These are phyloP conservation scores for Aegle marmelos DNA, from an alignment of 345 rosid genomes.

Conservation along the genomic window DNA sequence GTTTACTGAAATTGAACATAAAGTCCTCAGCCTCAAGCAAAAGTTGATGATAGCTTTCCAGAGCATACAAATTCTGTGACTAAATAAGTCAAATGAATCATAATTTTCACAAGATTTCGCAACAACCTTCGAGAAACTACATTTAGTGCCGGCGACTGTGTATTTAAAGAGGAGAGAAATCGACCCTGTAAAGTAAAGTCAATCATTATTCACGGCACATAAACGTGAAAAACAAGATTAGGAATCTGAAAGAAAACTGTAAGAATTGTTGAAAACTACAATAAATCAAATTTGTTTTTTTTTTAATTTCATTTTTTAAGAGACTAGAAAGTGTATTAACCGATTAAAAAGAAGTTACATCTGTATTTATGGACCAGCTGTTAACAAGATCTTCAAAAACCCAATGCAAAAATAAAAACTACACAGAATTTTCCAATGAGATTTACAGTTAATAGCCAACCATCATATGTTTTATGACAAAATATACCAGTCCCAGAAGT, in stretches of 20 bases:
- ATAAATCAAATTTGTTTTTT: background rate
- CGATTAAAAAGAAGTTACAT: background rate
- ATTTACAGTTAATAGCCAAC: background rate
- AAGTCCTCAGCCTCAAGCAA: conserved; percentile 17
- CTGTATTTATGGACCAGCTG: background rate
- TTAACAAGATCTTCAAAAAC: background rate
- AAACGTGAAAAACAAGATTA: conserved; percentile 9
- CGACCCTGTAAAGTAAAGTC: conserved; percentile 53
- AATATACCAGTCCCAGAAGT: background rate
- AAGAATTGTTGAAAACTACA: background rate
- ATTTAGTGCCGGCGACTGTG: conserved; percentile 86
- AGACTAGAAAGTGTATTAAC: background rate
- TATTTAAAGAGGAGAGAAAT: conserved; percentile 70
- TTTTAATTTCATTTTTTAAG: too few relatives aligned
- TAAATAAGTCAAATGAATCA: background rate
- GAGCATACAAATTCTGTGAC: background rate
- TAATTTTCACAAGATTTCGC: conserved; percentile 8
- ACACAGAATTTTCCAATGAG: background rate
- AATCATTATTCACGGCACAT: conserved; percentile 5
- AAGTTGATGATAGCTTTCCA: background rate
- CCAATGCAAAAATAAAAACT: background rate
- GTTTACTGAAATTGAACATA: conserved; percentile 46
- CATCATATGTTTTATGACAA: background rate
- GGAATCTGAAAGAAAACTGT: background rate
- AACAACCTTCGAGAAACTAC: conserved; percentile 84